These are phyloP conservation scores for Chrysosphaeria jannelii DNA, from an alignment of 2,329 filamentous ascomycete genomes.

Conservation along the genomic window DNA sequence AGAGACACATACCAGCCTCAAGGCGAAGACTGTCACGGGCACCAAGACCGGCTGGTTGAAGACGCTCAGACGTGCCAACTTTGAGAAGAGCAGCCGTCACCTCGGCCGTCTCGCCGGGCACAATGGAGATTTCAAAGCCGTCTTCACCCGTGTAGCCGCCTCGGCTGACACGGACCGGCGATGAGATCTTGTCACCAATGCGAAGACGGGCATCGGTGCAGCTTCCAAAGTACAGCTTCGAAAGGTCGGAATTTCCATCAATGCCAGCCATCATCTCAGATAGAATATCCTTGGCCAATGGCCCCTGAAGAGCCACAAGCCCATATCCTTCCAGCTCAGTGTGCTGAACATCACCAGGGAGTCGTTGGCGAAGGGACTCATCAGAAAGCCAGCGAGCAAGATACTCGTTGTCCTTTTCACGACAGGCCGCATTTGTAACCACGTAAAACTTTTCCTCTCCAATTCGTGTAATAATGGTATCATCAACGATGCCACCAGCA, in stretches of 20 bases:
- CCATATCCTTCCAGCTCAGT: constrained; percentile 37
- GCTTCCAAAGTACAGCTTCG: constrained; percentile 55
- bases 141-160: constrained; percentile 96
- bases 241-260: constrained; percentile 20
- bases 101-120: constrained; percentile 28
- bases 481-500: constrained; percentile 67
- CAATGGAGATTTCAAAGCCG: constrained; percentile 85
- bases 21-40: constrained; percentile 76
- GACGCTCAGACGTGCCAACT: constrained; percentile 24
- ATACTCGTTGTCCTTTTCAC: constrained; percentile 64
- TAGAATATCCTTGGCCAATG: constrained; percentile 41
- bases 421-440: constrained; percentile 80
- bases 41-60: constrained; percentile 65
- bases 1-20: constrained; percentile 97
- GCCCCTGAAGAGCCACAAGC: constrained; percentile 72
- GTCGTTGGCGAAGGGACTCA: constrained; percentile 9
- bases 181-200: constrained; percentile 14
- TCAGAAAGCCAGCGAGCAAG: constrained; percentile 37
- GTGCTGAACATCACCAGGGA: constrained; percentile 6
- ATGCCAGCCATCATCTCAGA: constrained; percentile 22
- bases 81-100: constrained; percentile 41
- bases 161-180: constrained; percentile 42
- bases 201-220: constrained; percentile 34
- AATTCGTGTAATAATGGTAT: constrained; percentile 71
- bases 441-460: constrained; percentile 53